These are phyloP conservation scores for Scedosporium boydii DNA, from an alignment of 2,329 filamentous ascomycete genomes.

Conservation along the genomic window DNA sequence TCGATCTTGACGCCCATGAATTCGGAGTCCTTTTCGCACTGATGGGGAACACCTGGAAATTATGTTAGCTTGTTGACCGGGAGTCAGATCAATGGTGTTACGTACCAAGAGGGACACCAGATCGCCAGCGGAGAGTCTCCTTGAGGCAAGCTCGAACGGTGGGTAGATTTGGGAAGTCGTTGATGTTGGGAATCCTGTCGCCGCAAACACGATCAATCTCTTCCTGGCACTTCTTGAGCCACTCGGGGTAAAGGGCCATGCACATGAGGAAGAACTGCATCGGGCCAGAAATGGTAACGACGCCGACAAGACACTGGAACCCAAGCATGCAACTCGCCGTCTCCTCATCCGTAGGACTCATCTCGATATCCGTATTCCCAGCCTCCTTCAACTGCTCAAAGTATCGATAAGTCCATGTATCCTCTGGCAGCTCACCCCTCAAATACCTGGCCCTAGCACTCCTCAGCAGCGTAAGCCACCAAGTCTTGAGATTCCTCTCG, in stretches of 20 bases:
- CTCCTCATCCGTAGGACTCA: conserved; percentile 31
- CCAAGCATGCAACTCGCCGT: conserved; percentile 42
- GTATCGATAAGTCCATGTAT: conserved; percentile 40
- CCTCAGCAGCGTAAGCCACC: conserved; percentile 35
- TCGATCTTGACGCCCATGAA: conserved; percentile 36
- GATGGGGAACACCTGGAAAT: conserved; percentile 32
- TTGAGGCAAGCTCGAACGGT: conserved; percentile 46
- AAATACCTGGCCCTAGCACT: conserved; percentile 30
- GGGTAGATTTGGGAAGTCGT: conserved; percentile 40
- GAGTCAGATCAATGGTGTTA: conserved; percentile 3
- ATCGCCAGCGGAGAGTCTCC: conserved; percentile 49
- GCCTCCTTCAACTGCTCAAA: conserved; percentile 30
- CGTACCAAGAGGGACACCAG: conserved; percentile 41
- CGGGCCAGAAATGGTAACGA: conserved; percentile 38
- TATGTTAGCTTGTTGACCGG: background rate
- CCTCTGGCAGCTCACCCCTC: conserved; percentile 27
- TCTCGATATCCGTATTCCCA: conserved; percentile 29
- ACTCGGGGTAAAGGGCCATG: conserved; percentile 42
- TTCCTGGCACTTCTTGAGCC: conserved; percentile 42
- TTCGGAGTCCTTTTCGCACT: conserved; percentile 35
- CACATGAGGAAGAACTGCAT: conserved; percentile 43
- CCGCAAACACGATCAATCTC: conserved; percentile 49
- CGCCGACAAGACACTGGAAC: conserved; percentile 40
- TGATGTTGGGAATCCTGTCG: conserved; percentile 39
- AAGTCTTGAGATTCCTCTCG: conserved; percentile 31